These are phyloP conservation scores for Helianthus tuberosus DNA, from an alignment of 129 eudicot genomes.

Conservation along the genomic window DNA sequence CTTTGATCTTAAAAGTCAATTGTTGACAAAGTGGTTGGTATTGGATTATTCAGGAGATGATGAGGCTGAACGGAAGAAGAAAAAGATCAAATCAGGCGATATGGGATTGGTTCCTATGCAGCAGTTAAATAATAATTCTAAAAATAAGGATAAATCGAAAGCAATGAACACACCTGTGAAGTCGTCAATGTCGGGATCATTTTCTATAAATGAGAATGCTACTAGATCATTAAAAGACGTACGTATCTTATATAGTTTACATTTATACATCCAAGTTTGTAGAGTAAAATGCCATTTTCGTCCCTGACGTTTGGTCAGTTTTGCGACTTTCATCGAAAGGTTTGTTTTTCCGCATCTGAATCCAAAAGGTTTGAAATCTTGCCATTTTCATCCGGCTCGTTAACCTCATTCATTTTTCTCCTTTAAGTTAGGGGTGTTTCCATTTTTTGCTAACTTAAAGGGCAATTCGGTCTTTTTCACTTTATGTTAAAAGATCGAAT, in stretches of 20 bases:
- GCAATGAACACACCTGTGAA: conserved; percentile 44
- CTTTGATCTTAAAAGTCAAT: no score
- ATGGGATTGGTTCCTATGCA: conserved; percentile 37
- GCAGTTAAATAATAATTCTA: conserved; percentile 40
- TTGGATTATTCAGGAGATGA: conserved; percentile 56
- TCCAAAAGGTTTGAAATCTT: no score
- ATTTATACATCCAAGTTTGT: conserved; percentile 15
- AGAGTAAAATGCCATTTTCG: no score
- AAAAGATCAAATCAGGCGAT: conserved; percentile 61
- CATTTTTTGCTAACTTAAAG: no score
- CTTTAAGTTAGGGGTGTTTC: no score
- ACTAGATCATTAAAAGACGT: conserved; percentile 50
- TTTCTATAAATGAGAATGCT: conserved; percentile 39
- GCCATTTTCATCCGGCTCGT: no score
- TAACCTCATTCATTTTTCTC: no score
- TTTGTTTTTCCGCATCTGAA: no score
- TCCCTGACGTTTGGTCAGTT: no score
- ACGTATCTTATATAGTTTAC: not conserved
- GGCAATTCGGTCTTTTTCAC: no score
- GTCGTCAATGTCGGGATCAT: conserved; percentile 38
- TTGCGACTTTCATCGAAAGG: no score
- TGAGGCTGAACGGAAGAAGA: conserved; percentile 83
- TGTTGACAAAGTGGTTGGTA: not conserved
- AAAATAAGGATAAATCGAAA: conserved; percentile 53
- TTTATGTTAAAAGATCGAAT: no score